These are phyloP conservation scores for Rhodotorula sp. DNA, from an alignment of 1,284 basidiomycete genomes.

Conservation along the genomic window DNA sequence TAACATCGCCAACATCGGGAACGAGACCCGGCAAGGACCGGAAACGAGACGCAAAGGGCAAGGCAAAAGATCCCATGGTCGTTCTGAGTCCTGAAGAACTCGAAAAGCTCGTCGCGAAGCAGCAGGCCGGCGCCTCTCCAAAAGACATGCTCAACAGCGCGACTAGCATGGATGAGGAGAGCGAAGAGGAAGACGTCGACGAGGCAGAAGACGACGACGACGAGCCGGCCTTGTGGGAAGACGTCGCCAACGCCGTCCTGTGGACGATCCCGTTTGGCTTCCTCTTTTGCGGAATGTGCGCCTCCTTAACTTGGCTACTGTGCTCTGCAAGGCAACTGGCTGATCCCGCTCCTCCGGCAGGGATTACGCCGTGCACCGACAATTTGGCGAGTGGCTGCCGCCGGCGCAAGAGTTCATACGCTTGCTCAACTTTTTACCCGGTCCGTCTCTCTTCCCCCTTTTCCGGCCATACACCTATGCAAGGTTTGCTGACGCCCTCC, in stretches of 20 bases:
- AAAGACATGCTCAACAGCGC: not conserved
- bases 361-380: slow-evolving; percentile 39
- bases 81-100: slow-evolving; percentile 28
- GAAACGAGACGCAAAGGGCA: not conserved
- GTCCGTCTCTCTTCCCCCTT: slow-evolving; percentile 38
- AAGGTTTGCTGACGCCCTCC: not conserved
- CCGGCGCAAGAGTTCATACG: slow-evolving; percentile 19
- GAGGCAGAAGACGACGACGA: slow-evolving; percentile 52
- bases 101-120: slow-evolving; percentile 19
- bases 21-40: not conserved
- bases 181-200: not conserved
- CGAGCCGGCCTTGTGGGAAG: slow-evolving; percentile 66
- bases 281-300: slow-evolving; percentile 35
- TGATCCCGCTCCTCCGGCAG: not conserved
- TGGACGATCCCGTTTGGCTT: slow-evolving; percentile 37
- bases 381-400: slow-evolving; percentile 29
- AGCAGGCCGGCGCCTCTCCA: not conserved
- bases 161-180: not conserved
- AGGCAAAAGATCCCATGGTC: slow-evolving; percentile 19
- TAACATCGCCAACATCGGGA: not conserved
- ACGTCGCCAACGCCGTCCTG: slow-evolving; percentile 21
- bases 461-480: not conserved
- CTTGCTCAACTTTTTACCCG: slow-evolving; percentile 44
- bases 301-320: not conserved
- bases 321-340: too few species aligned